Conservation (phyloP, 768 basidiomycete genomes). For the Boletus insuetus region DNA sequence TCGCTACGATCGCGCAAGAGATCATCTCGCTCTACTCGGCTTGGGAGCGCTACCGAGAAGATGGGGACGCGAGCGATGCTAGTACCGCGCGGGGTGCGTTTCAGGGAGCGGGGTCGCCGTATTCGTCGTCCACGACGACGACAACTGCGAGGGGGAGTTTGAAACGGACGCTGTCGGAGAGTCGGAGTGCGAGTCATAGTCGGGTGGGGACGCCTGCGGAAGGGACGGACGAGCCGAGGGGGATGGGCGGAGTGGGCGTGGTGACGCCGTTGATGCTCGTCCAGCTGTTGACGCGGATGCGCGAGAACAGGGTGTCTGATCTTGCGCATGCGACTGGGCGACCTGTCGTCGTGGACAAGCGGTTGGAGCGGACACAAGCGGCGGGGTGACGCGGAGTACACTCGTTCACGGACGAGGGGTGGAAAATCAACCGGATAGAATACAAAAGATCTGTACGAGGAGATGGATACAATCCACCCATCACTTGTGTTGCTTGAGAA, state of each 20-base stretch:
- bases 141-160: conserved; percentile 13
- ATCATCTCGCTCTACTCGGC: conserved; percentile 86
- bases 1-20: conserved; percentile 87
- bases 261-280: conserved; percentile 62
- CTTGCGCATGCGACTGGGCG: conserved; percentile 49
- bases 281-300: conserved; percentile 59
- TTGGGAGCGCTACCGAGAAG: conserved; percentile 83
- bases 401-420: no score
- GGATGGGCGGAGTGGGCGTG: conserved; percentile 16
- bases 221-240: conserved; percentile 17
- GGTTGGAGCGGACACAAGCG: conserved; percentile 69
- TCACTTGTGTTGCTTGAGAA: neutral
- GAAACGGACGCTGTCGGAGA: conserved; percentile 23
- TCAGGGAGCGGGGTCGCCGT: conserved; percentile 17
- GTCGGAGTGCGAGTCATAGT: conserved; percentile 26
- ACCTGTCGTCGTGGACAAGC: conserved; percentile 62
- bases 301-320: conserved; percentile 61
- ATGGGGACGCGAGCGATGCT: conserved; percentile 40
- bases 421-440: no score
- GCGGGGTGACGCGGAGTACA: conserved; percentile 37
- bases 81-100: conserved; percentile 16
- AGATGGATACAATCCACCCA: no score
- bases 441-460: no score
- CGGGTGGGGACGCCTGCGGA: conserved; percentile 30
- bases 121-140: conserved; percentile 12